These are phyloP conservation scores for Harringtonia lauricola DNA, from an alignment of 2,329 filamentous ascomycete genomes.

Conservation along the genomic window DNA sequence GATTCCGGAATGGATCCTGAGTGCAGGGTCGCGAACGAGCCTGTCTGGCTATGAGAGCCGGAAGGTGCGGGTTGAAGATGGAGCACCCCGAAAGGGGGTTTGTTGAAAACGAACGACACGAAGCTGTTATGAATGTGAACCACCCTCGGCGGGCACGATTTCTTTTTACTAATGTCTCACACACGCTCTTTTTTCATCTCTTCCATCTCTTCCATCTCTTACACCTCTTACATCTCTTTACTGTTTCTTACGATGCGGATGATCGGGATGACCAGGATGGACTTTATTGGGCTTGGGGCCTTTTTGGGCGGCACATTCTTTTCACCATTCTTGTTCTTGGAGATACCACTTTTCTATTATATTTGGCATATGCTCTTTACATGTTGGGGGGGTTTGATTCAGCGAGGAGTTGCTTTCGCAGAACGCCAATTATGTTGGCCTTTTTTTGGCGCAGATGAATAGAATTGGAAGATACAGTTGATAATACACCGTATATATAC, in stretches of 20 bases:
- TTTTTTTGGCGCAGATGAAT: too few relatives aligned
- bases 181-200: not conserved
- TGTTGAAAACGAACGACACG: not conserved
- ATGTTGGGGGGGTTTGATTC: not conserved
- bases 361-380: not conserved
- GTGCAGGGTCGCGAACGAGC: conserved; percentile 38
- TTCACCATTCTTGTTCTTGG: not conserved
- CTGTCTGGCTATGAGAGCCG: conserved; percentile 33
- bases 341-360: conserved; percentile 6
- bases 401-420: not conserved
- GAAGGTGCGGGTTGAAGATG: conserved; percentile 13
- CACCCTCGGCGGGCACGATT: too few relatives aligned
- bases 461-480: too few relatives aligned
- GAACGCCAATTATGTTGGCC: too few relatives aligned
- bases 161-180: not conserved
- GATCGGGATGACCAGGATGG: not conserved
- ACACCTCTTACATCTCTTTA: not conserved
- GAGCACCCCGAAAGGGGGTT: not conserved
- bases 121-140: not conserved
- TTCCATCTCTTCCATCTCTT: not conserved
- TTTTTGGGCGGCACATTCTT: not conserved
- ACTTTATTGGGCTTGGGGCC: not conserved
- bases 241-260: not conserved
- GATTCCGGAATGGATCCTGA: conserved; percentile 50
- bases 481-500: not conserved